These are phyloP conservation scores for Candolleomyces eurysporus DNA, from an alignment of 768 basidiomycete genomes.

Conservation along the genomic window DNA sequence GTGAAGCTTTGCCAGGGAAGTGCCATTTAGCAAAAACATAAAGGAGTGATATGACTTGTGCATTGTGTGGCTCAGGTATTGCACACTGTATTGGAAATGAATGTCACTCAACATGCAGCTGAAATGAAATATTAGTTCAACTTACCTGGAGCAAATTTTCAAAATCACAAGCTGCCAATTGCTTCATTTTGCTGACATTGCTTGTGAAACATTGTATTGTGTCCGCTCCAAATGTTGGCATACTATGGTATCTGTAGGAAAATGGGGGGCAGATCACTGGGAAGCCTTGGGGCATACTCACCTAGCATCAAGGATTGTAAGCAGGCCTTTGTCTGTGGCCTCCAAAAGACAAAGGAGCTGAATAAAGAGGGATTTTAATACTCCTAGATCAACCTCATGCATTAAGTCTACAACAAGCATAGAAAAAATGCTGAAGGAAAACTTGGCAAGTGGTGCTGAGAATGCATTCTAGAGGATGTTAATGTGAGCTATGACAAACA, in stretches of 20 bases:
- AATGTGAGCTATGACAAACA: not conserved
- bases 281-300: conserved; percentile 28
- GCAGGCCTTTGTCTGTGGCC: conserved; percentile 13
- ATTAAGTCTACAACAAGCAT: conserved; percentile 35
- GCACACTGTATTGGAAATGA: conserved; percentile 23
- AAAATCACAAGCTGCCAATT: conserved; percentile 32
- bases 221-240: conserved; percentile 22
- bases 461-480: conserved; percentile 29
- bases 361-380: conserved; percentile 34
- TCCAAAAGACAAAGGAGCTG: conserved; percentile 33
- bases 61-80: conserved; percentile 30
- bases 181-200: conserved; percentile 30
- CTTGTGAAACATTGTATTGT: conserved; percentile 26
- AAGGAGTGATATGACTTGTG: conserved; percentile 20
- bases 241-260: conserved; percentile 18
- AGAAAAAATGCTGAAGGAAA: conserved; percentile 23
- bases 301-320: conserved; percentile 23
- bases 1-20: conserved; percentile 28
- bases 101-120: not conserved
- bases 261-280: conserved; percentile 23
- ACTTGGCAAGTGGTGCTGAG: conserved; percentile 11
- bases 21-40: conserved; percentile 31
- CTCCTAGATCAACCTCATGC: conserved; percentile 39
- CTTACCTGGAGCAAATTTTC: conserved; percentile 38
- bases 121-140: not conserved